Percentiles rank a stretch among this genome's conserved stretches.
phyloP scores from a whole-genome alignment of 225 moss, liverwort and hornwort genomes.

The Thuidium tamariscinum region DNA sequence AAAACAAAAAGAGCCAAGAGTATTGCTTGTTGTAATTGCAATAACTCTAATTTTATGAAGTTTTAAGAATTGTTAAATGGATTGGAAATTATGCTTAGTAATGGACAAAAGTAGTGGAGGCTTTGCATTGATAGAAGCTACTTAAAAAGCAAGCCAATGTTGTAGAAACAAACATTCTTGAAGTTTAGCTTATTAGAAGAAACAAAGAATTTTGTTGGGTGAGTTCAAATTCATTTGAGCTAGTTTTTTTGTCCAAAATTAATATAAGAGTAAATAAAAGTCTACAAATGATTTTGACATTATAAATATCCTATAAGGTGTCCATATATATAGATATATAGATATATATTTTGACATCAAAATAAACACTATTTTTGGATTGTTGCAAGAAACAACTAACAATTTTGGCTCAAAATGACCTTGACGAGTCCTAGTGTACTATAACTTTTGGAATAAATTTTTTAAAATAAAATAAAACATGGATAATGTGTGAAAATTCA shows the following conservation, averaged over 20 bases:
- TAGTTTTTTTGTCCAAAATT: background rate
- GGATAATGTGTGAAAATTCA: too few relatives aligned
- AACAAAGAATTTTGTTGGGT: background rate
- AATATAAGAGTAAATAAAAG: background rate
- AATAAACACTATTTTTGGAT: too few relatives aligned
- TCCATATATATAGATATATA: too few relatives aligned
- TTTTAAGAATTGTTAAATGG: background rate
- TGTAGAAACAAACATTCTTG: background rate
- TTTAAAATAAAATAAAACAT: too few relatives aligned
- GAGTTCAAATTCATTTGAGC: background rate
- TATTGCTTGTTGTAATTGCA: background rate
- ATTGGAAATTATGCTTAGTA: too few relatives aligned
- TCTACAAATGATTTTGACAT: background rate
- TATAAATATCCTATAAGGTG: too few relatives aligned
- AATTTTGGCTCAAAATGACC: too few relatives aligned
- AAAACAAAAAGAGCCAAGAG: background rate
- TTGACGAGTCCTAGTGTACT: too few relatives aligned
- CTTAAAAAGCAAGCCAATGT: fast-evolving
- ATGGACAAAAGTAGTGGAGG: background rate
- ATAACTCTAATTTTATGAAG: background rate
- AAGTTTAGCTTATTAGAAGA: background rate
- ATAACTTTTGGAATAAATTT: too few relatives aligned
- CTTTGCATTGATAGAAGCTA: too few relatives aligned
- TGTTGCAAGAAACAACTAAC: too few relatives aligned
- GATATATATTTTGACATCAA: too few relatives aligned